Evolutionary conservation across 352 stramenopile species (phyloP).

Genomic region (Phytophthora aleatoria): DNA sequence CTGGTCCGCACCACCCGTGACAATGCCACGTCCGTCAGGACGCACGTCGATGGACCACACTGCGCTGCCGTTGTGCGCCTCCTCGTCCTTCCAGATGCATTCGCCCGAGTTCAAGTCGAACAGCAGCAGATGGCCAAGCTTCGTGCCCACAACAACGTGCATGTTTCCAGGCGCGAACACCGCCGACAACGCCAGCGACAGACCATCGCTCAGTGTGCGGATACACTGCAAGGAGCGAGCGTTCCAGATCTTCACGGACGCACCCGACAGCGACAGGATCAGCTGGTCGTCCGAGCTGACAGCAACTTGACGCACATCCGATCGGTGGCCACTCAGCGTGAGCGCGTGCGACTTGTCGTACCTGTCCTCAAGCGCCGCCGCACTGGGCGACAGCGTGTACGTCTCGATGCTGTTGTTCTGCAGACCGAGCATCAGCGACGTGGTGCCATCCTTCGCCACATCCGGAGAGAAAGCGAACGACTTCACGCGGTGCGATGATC

Average conservation of each 20-base stretch:
- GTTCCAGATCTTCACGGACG: conserved; percentile 94
- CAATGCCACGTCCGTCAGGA: conserved; percentile 90
- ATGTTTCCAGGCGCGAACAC: conserved; percentile 97
- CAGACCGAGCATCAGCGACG: conserved; percentile 84
- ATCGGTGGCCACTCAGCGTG: conserved; percentile 89
- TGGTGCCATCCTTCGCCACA: conserved; percentile 80
- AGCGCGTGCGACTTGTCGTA: conserved; percentile 72
- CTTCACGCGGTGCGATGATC: conserved; percentile 85
- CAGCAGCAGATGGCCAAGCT: conserved; percentile 94
- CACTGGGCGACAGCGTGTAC: conserved; percentile 70
- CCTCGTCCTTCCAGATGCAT: conserved; percentile 87
- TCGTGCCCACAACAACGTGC: conserved; percentile 97
- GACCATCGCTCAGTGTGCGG: conserved; percentile 80
- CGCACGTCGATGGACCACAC: conserved; percentile 98
- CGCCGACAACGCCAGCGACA: conserved; percentile 91
- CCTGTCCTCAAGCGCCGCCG: conserved; percentile 65
- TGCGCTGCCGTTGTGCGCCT: conserved; percentile 91
- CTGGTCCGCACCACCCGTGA: conserved; percentile 97
- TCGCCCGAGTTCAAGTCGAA: conserved; percentile 97
- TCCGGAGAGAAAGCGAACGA: conserved; percentile 89
- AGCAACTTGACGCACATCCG: conserved; percentile 89
- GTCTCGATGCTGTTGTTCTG: conserved; percentile 94
- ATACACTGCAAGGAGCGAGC: conserved; percentile 90
- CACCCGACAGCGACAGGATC: conserved; percentile 86
- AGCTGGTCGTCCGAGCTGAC: conserved; percentile 91